Evolutionary conservation across 352 stramenopile genomes (phyloP), one percentile per base, ranked within the genome.

Genomic region (Globisporangium paroecandrum): DNA sequence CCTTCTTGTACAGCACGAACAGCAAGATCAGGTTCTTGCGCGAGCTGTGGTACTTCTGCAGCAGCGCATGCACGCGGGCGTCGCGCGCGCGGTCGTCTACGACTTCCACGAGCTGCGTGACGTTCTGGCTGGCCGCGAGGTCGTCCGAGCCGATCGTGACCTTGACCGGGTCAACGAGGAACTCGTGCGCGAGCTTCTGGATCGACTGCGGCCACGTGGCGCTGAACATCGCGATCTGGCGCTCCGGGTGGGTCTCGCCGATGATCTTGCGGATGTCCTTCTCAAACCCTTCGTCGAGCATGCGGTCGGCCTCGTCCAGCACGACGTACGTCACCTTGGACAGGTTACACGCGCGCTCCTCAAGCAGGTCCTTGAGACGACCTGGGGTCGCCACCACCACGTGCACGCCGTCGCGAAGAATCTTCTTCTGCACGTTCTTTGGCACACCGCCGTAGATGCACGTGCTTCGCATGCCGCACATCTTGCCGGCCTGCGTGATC

Each of bases 1-100:
- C 98, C 75, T 99, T 99, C 89, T 99, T 99, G 82, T 99, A 99
- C 51, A 99, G 81, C 20, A 97, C 97, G 77, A 99, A 99, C 3
- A 99, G 77, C 34, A 99, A 77, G 47, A 99, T 82, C 25, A 94
- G 90, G 78, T 99, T 98, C 84, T 77, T 94, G 72, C 75, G 90
- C 69, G 75, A 90, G 64, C 75, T 82, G 77, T 98, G 91, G 73
- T 98, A 98, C 72, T 98, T 93, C 62, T 93, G 74, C 60, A 99
- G 75, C n/a, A 99, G 78, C 63, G 92, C 69, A 59, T 96, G 82
- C 24, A 99, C 82, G 27, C 82, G 86, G 20, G 79, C 77, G 68
- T 98, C 93, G 56, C 94, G 87, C 12, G 83, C 83, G 34, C 92
- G 88, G 74, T 98, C 94, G 36, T 98, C 94, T 34, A 98, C 89